Evolutionary conservation across 2,329 filamentous ascomycete genomes (phyloP), one percentile per base, ranked within the genome.

Genomic region (Phialophora verrucosa): DNA sequence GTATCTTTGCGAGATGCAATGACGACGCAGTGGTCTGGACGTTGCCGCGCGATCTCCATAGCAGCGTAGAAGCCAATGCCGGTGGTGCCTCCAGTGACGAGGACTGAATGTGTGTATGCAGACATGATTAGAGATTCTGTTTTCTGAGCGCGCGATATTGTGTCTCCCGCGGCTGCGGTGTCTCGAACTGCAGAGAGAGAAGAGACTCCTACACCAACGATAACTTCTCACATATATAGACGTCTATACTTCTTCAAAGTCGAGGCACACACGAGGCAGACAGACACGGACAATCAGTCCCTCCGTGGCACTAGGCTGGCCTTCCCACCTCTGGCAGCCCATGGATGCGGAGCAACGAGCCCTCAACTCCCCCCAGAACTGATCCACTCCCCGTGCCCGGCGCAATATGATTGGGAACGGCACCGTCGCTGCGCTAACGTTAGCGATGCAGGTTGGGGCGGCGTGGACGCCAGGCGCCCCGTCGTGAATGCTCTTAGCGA

Each of bases 71-170:
- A 83, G 1, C 83, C 82, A 0, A 84, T 71, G 11, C 78, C 78
- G 10, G 69, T 59, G 1, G 82, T 84, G 4, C 82, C 83, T 17
- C 83, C 83, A 0, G 82, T 84, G 35, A 83, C 63, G n/a, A 83
- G 74, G 35, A 78, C 64, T 2, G 69, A 67, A 12, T 60, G 38
- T 5, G 57, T 64, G 59, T 60, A 66, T 44, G 53, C 49, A 20
- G 70, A 58, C 70, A 72, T 71, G 31, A 57, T 67, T 67, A 20
- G 10, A 50, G 4, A 25, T 20, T 11, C 25, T 25, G 8, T 20
- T 11, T 50, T 5, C 4, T n/a, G n/a, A n/a, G 47, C 25, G 47
- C 23, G n/a, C 3, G 17, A 17, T 1, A 25, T 25, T 23, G 12
- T 17, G 35, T 17, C 35, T 42, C 32, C 12, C 11, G 4, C 11